These are phyloP conservation scores for Fusarium pseudoanthophilum DNA, from an alignment of 2,329 filamentous ascomycete genomes.

Conservation along the genomic window DNA sequence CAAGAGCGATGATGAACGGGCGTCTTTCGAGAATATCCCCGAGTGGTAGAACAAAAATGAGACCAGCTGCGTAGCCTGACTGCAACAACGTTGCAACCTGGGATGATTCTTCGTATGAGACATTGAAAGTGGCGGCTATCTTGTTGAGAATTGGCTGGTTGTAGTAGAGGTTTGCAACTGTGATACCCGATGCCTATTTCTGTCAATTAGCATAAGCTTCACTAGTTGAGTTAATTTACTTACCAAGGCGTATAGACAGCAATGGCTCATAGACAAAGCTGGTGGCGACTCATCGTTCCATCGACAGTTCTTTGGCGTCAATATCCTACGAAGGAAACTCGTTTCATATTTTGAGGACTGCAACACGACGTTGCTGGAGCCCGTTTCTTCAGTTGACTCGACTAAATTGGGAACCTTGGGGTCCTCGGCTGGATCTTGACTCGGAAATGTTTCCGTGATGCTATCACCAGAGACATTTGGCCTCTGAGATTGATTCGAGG, in stretches of 20 bases:
- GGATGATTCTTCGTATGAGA: slow-evolving; percentile 74
- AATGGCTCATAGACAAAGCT: slow-evolving; percentile 73
- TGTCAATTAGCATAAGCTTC: background rate
- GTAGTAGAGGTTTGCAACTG: slow-evolving; percentile 85
- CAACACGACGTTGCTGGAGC: background rate
- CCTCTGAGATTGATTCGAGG: slow-evolving; percentile 6
- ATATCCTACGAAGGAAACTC: slow-evolving; percentile 34
- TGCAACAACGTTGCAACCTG: slow-evolving; percentile 80
- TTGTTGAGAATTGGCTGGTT: slow-evolving; percentile 83
- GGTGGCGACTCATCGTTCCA: slow-evolving; percentile 75
- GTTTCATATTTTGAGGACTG: slow-evolving; percentile 39
- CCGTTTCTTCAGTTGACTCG: slow-evolving; percentile 27
- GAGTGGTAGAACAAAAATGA: slow-evolving; percentile 79
- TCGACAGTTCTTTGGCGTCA: slow-evolving; percentile 72
- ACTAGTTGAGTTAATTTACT: slow-evolving; percentile 12
- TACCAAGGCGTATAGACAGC: slow-evolving; percentile 76
- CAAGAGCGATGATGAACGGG: slow-evolving; percentile 74
- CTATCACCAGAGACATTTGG: slow-evolving; percentile 3
- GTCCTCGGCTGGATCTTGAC: background rate
- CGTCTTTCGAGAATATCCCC: slow-evolving; percentile 76
- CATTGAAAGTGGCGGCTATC: slow-evolving; percentile 75
- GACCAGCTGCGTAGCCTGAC: slow-evolving; percentile 78
- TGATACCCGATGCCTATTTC: slow-evolving; percentile 66
- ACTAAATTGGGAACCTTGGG: background rate
- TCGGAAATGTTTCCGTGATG: slow-evolving; percentile 15